Base-by-base conservation (phyloP, 2,329 filamentous ascomycete species). In the Pseudogymnoascus sp. region DNA sequence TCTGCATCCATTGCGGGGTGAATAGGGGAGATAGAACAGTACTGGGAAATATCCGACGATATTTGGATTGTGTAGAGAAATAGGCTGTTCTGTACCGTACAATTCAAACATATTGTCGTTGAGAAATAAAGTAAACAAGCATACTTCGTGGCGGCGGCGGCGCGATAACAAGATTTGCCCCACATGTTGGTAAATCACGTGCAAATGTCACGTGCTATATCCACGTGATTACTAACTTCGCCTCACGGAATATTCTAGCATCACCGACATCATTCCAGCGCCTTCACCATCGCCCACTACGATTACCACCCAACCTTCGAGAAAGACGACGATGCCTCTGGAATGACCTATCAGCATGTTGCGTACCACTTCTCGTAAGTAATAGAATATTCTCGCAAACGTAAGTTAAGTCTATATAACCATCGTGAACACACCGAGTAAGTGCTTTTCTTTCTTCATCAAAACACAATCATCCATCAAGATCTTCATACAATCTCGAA, bases 381-480 rank as follows among this genome's bases (percentile, higher is more conserved):
- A 28, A 21, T 33, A 33, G 49, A 55, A 55, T 55, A 55, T 55
- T 55, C 49, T 55, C 49, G 49, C 11, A 55, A 33, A 33, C 12
- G 28, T 55, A 55, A 55, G 49, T 55, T 12, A 7, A 21, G 28
- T 55, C 49, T 55, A 55, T 55, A 55, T 55, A 55, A 55, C 49
- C 49, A 55, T 55, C 28, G n/a, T 25, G 16, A 11, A 55, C 8
- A 55, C 49, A 55, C 49, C 28, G 49, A 55, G 49, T 55, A 55
- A 55, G 49, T 55, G 25, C 25, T 55, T 40, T 52, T 60, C n/a
- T 18, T 59, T 40, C 38, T 25, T 40, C 58, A 60, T 60, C 33
- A 60, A 59, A 41, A 60, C 58, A 23, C 18, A 60, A 40, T 40
- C 58, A 60, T 25, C 18, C 58, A 60, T 25, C 18, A 23, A 60